phyloP scores from a whole-genome alignment of 2,329 filamentous ascomycete species.

The Periglandula ipomoeae region DNA sequence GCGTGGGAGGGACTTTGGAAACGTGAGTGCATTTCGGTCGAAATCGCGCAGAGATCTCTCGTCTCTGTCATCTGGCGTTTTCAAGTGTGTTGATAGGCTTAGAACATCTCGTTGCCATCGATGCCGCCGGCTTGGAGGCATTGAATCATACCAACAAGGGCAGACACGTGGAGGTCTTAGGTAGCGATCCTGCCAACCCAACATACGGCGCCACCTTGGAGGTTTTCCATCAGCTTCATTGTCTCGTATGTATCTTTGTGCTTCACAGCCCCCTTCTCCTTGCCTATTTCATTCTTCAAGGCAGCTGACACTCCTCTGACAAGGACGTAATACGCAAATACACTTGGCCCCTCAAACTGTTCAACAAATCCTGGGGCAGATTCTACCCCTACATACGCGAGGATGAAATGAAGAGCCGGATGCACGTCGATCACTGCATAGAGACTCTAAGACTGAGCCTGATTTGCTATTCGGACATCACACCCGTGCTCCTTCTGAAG shows the following conservation, averaged over 20 bases:
- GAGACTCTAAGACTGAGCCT: slow-evolving; percentile 1
- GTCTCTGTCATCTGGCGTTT: not conserved
- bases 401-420: not conserved
- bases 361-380: slow-evolving; percentile 1
- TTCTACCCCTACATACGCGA: not conserved
- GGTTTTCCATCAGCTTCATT: slow-evolving; percentile 1
- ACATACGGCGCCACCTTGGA: not conserved
- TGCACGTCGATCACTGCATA: slow-evolving; percentile 4
- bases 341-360: slow-evolving; percentile 2
- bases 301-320: not conserved
- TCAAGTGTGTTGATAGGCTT: not conserved
- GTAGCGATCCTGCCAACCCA: not conserved
- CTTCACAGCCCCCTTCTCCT: not conserved
- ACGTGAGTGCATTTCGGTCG: not conserved
- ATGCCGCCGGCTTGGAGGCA: not conserved
- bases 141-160: not conserved
- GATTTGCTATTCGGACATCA: slow-evolving; percentile 3
- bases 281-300: not conserved
- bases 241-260: not conserved
- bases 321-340: not conserved
- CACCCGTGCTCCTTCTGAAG: not conserved
- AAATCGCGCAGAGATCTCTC: no score
- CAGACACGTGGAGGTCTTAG: not conserved
- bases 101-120: not conserved
- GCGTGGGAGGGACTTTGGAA: not conserved